Conservation (phyloP, 2,329 filamentous ascomycete species). For the Arthrocladium fulminans region DNA sequence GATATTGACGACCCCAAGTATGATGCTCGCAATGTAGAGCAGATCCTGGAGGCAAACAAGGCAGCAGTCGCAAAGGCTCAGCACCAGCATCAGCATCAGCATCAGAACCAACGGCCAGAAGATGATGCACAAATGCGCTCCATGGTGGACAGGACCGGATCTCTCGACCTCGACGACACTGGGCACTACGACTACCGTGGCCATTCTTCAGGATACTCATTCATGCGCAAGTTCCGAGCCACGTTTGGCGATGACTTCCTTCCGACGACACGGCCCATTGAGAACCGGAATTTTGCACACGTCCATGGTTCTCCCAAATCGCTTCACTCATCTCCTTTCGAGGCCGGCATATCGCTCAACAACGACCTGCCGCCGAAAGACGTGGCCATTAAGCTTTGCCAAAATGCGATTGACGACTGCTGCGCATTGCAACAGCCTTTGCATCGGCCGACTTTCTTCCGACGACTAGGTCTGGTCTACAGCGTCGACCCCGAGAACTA, state of each 20-base stretch:
- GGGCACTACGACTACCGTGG: constrained; percentile 95
- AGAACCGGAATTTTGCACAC: constrained; percentile 44
- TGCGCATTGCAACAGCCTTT: constrained; percentile 61
- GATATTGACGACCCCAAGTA: constrained; percentile 78
- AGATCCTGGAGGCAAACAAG: constrained; percentile 41
- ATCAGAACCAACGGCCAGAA: constrained; percentile 29
- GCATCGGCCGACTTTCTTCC: constrained; percentile 73
- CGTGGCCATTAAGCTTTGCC: constrained; percentile 49
- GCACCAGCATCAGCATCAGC: constrained; percentile 17
- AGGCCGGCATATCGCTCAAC: constrained; percentile 43
- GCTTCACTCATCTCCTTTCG: constrained; percentile 52
- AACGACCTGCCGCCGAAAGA: constrained; percentile 58
- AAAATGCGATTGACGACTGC: constrained; percentile 53
- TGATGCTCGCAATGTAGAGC: constrained; percentile 66
- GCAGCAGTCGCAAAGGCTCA: constrained; percentile 27
- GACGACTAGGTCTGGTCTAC: constrained; percentile 69
- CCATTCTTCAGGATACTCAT: constrained; percentile 82
- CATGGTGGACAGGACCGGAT: constrained; percentile 89
- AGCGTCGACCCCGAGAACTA: constrained; percentile 55
- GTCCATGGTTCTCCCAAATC: constrained; percentile 64
- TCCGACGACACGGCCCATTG: constrained; percentile 46
- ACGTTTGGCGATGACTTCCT: constrained; percentile 70
- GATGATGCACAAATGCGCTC: constrained; percentile 73
- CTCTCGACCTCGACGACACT: constrained; percentile 81
- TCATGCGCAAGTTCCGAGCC: constrained; percentile 76